Evolutionary conservation across 306 rosid genomes (phyloP).

Genomic region (Castanospermum australe): DNA sequence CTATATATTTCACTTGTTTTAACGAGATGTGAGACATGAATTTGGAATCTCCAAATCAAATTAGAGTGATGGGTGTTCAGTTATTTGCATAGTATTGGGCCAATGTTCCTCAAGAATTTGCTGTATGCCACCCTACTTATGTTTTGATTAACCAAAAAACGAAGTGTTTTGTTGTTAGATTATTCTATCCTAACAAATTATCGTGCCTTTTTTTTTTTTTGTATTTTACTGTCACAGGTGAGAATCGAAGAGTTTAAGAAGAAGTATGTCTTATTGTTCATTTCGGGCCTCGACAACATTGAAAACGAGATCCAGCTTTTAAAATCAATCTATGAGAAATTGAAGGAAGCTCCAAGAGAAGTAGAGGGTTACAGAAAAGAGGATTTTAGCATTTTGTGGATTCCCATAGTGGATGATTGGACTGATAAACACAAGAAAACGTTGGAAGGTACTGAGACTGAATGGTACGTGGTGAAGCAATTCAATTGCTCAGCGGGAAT

Average conservation of each 20-base stretch:
- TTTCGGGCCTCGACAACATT: conserved; percentile 21
- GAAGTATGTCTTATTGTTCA: conserved; percentile 27
- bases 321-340: not conserved
- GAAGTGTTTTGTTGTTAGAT: too few relatives aligned
- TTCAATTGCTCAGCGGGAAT: not conserved
- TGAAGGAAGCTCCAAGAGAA: conserved; percentile 12
- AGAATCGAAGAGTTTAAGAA: conserved; percentile 16
- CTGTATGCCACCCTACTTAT: not conserved
- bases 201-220: not conserved
- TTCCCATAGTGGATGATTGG: conserved; percentile 30
- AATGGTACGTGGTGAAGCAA: conserved; percentile 22
- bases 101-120: not conserved
- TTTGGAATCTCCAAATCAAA: too few relatives aligned
- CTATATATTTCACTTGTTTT: too few relatives aligned
- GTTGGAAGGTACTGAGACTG: not conserved
- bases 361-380: conserved; percentile 20
- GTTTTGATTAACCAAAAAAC: too few relatives aligned
- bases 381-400: conserved; percentile 34
- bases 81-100: not conserved
- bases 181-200: too few relatives aligned
- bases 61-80: too few relatives aligned
- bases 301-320: conserved; percentile 23
- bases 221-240: not conserved
- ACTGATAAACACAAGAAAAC: not conserved
- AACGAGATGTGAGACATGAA: too few relatives aligned